A percentile compares a stretch with the other conserved stretches of the same genome.
Evolutionary conservation across 2,329 filamentous ascomycete species (phyloP).

Genomic region (Colletotrichum sp.): DNA sequence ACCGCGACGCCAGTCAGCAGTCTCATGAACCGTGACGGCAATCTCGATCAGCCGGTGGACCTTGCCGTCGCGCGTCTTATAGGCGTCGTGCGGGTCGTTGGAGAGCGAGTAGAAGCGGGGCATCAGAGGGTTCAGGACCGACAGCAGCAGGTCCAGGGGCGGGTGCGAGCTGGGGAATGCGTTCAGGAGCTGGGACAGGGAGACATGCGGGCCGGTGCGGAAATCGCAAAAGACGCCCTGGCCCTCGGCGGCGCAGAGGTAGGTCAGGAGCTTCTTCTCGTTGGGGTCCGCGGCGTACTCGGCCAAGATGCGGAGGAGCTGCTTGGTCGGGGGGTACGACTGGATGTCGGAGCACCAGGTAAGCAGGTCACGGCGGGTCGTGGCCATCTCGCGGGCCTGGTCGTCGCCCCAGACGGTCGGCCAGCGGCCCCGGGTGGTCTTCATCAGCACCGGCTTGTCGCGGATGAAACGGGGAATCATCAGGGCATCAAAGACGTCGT

Average conservation of each 20-base stretch:
- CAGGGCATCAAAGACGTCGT: conserved; percentile 83
- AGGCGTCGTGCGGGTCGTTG: conserved; percentile 87
- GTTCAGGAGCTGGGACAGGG: conserved; percentile 82
- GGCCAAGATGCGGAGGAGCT: conserved; percentile 81
- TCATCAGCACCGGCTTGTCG: conserved; percentile 81
- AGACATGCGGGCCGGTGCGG: conserved; percentile 86
- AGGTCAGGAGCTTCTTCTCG: conserved; percentile 89
- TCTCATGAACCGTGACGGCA: conserved; percentile 94
- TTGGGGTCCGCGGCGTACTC: conserved; percentile 81
- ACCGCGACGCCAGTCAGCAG: conserved; percentile 76
- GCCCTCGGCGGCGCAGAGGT: conserved; percentile 86
- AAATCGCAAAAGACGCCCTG: conserved; percentile 94
- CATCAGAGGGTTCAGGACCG: conserved; percentile 86
- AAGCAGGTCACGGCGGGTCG: conserved; percentile 88
- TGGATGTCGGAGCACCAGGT: conserved; percentile 97
- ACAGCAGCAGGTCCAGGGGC: conserved; percentile 81
- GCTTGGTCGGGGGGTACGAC: conserved; percentile 90
- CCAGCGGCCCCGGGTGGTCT: conserved; percentile 85
- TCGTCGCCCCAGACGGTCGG: conserved; percentile 98
- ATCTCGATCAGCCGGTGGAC: conserved; percentile 87
- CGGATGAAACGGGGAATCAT: conserved; percentile 82
- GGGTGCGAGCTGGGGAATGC: conserved; percentile 94
- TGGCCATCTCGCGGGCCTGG: conserved; percentile 80
- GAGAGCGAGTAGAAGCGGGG: conserved; percentile 98
- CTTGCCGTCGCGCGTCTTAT: conserved; percentile 69